Evolutionary conservation across 257 asterid species (phyloP).

Genomic region (Solanum arcanum): DNA sequence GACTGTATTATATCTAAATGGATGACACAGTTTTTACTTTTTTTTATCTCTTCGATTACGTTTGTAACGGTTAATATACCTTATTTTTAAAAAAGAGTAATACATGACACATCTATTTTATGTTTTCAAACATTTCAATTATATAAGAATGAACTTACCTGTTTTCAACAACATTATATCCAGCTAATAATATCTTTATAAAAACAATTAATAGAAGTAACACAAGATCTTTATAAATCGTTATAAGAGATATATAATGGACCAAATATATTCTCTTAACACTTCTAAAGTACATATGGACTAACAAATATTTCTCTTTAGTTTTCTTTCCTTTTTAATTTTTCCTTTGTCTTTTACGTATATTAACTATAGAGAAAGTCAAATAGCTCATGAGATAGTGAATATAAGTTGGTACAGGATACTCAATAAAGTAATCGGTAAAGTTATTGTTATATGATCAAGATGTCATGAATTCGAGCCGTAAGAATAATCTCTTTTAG

Average conservation of each 20-base stretch:
- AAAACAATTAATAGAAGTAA: not conserved
- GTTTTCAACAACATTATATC: not conserved
- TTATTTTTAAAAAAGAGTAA: not conserved
- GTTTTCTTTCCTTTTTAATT: not conserved
- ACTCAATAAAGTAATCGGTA: not conserved
- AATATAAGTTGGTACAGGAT: not conserved
- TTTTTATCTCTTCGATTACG: not conserved
- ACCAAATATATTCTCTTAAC: not conserved
- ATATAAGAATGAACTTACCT: not conserved
- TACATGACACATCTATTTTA: not conserved
- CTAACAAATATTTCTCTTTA: not conserved
- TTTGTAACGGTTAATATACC: not conserved
- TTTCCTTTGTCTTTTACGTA: not conserved
- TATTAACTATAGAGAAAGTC: not conserved
- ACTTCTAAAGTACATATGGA: not conserved
- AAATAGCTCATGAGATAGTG: not conserved
- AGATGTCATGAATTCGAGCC: accelerated
- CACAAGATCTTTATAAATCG: not conserved
- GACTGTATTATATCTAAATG: not conserved
- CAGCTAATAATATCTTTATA: not conserved
- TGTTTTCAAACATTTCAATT: not conserved
- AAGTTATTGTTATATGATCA: too few relatives aligned
- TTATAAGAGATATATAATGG: not conserved
- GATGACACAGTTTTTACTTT: not conserved
- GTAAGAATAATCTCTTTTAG: too few relatives aligned